Evolutionary conservation across 2,329 filamentous ascomycete genomes (phyloP).

Genomic region (Xylariaceae sp.): DNA sequence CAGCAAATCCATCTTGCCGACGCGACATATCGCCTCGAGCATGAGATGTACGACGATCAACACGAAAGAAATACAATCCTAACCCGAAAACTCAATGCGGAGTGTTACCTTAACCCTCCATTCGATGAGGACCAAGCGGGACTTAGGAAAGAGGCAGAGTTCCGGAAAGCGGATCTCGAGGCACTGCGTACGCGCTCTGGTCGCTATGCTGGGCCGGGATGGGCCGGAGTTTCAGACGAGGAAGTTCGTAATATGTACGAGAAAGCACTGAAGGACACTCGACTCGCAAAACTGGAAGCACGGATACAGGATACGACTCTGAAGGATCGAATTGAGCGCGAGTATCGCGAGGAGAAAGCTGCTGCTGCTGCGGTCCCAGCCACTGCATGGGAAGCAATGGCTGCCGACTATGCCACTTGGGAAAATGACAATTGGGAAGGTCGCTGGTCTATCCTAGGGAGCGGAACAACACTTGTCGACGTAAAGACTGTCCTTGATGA

Average conservation of each 20-base stretch:
- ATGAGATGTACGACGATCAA: constrained; percentile 4
- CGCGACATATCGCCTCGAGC: constrained; percentile 10
- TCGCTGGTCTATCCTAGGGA: constrained; percentile 12
- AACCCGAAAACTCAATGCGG: not conserved
- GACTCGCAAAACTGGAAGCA: constrained; percentile 3
- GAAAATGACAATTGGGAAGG: constrained; percentile 9
- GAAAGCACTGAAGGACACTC: not conserved
- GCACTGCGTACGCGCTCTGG: constrained; percentile 9
- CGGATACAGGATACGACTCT: constrained; percentile 2
- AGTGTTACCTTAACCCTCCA: constrained; percentile 3
- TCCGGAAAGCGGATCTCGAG: constrained; percentile 10
- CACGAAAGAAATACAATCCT: constrained; percentile 3
- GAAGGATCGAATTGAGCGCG: constrained; percentile 1
- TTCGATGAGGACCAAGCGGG: constrained; percentile 6
- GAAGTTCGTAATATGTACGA: constrained; percentile 5
- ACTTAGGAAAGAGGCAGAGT: constrained; percentile 8
- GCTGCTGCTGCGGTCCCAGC: constrained; percentile 3
- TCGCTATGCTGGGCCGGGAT: constrained; percentile 11
- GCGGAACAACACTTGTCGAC: constrained; percentile 8
- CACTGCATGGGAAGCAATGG: constrained; percentile 8
- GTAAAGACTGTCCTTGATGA: constrained; percentile 13
- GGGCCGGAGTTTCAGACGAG: constrained; percentile 12
- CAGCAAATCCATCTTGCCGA: constrained; percentile 11
- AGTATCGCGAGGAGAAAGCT: constrained; percentile 11
- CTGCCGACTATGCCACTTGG: constrained; percentile 4